Evolutionary conservation across 1,284 basidiomycete species (phyloP), one percentile per base, ranked within the genome.

Genomic region (Xerocomus nothofagi): DNA sequence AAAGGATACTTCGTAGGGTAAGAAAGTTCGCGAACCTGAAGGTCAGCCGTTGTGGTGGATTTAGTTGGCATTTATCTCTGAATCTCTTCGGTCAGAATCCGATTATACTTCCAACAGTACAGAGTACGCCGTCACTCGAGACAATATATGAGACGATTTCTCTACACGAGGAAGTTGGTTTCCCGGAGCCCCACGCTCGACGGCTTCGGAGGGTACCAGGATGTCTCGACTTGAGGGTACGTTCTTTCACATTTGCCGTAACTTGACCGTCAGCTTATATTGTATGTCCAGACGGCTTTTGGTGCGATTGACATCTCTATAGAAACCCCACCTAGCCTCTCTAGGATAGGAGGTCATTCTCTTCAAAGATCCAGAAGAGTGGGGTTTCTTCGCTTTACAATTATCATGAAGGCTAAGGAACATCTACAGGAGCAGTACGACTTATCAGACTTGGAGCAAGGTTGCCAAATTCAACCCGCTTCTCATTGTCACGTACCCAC

Each of bases 151-250:
- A 41, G 24, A 33, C 33, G 10, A 23, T 6, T 29, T 39, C 34
- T 27, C 15, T 39, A 6, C 18, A 23, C 18, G 27, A 29, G 15
- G 50, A 49, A 37, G 29, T n/a, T 3, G 15, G 18, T 39, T 4
- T 18, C 18, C 20, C 26, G 17, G 21, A 33, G 14, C n/a, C 17
- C 4, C 43, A 6, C 20, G 18, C 3, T 24, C 31, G 20, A 32
- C 39, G 27, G 11, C 36, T 55, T 23, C 39, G 42, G 17, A 54
- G 45, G 34, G 18, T 41, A 15, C 38, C 30, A 18, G 39, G 32
- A 38, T 43, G 39, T 31, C 26, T 29, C 23, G 11, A 54, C 12
- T 31, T 54, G 21, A 46, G 43, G 26, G 53, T 51, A 20, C 4
- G 40, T 41, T 18, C 6, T 20, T 33, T 12, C 8, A 14, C 30